Base-by-base conservation (phyloP, 768 basidiomycete genomes). In the Amanita thiersii region DNA sequence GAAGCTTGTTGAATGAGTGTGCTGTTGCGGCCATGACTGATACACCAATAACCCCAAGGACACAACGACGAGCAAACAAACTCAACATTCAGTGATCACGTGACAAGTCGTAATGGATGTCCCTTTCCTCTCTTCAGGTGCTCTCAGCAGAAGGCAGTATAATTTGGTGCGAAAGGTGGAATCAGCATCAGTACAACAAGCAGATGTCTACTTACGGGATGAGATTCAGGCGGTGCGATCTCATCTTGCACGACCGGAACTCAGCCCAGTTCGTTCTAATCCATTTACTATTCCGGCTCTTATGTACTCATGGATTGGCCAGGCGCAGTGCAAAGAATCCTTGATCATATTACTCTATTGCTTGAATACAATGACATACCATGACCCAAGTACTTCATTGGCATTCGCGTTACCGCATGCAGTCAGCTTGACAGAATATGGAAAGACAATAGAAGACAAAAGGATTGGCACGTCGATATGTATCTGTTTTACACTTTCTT, bases 1-100 rank as follows among this genome's bases (percentile, higher is more conserved):
- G 68, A 30, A 89, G 73, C 54, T 88, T 90, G 61, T 77, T 83
- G 59, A 89, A 88, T 14, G 86, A 79, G 52, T 85, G 82, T 26
- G 81, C 77, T 7, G 76, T 70, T 24, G 65, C 51, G 30, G 59
- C 49, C 54, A 58, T 56, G n/a, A n/a, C n/a, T n/a, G n/a, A n/a
- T n/a, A n/a, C n/a, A n/a, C n/a, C n/a, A n/a, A n/a, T n/a, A n/a
- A n/a, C n/a, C n/a, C n/a, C n/a, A n/a, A n/a, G n/a, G n/a, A n/a
- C n/a, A 42, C 32, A 42, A 33, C 26, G 26, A 7, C 26, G 35
- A 12, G 6, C 31, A 23, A 18, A 23, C 18, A n/a, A n/a, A n/a
- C n/a, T n/a, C n/a, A n/a, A n/a, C n/a, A n/a, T n/a, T n/a, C n/a
- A n/a, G n/a, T n/a, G n/a, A n/a, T n/a, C n/a, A 39, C 25, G 12